Evolutionary conservation across 257 asterid species (phyloP), one percentile per base, ranked within the genome.

Genomic region (Ilex aquifolium): DNA sequence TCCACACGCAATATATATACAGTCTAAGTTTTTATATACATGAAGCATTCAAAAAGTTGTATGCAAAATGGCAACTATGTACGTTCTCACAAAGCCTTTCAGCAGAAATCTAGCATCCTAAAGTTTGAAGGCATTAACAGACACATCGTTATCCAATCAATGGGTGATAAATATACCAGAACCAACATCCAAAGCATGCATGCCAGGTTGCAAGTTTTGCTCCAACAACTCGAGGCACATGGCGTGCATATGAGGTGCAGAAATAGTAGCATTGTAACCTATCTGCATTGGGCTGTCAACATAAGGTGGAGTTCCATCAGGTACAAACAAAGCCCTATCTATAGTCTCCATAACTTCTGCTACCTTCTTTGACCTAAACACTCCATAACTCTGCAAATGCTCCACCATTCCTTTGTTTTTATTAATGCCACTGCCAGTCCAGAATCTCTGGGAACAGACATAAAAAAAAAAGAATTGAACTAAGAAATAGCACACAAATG

Each of bases 161-260:
- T 8, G 42, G 27, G 27, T 11, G 14, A 14, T 14, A 46, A 46
- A 10, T 4, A 14, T 77, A 88, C 98, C 96, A 64, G 98, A 89
- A 63, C 98, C 98, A 63, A 92, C 79, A 80, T 92, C 98, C 64
- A 92, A 66, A 55, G 89, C 90, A 64, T 68, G 91, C 98, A 87
- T 92, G 65, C 95, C 98, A 16, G 95, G 95, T 83, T 82, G 87
- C 89, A 88, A 76, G 75, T 90, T 81, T 32, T 83, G 66, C 75
- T 87, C 93, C 87, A 92, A 65, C 79, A 88, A 74, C 56, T 88
- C 88, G 27, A 89, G 98, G 80, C 98, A 91, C 87, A 82, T 83
- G 10, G 95, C 96, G 78, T 91, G 98, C 98, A 91, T 91, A 72
- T 91, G 98, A 55, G 98, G 96, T 5, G 98, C 98, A 60, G 98